Base-by-base conservation (phyloP, 305 asterid genomes). In the Fraxinus sp. region DNA sequence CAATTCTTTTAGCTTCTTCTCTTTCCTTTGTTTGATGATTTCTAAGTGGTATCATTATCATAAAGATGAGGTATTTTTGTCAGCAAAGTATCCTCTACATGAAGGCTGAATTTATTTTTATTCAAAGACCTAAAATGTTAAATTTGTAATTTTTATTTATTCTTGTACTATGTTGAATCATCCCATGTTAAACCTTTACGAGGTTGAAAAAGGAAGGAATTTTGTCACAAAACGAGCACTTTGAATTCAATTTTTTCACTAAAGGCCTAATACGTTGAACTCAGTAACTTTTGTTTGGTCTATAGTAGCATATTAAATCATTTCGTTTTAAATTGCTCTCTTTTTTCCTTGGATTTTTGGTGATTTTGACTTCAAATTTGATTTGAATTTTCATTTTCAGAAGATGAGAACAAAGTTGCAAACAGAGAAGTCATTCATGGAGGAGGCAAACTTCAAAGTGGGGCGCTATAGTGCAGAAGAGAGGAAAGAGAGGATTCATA, bases 401-500 rank as follows among this genome's bases (percentile, higher is more conserved):
- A 92, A 89, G 82, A 85, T 83, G 89, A 88, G 89, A 82, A 68
- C 77, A 18, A 80, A 59, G 78, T 44, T 83, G 87, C 88, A 86
- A 39, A 59, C 83, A 11, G 95, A 94, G 71, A 91, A 90, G 39
- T 79, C 91, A 71, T 87, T 85, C 71, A 81, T 88, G 86, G 97
- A 92, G 84, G 98, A 95, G 80, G 85, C 94, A 68, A 92, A 90
- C 73, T 84, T 88, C 74, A 94, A 93, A 85, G 95, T 90, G 9
- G 94, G 94, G 14, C 85, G 89, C 0, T 95, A 95, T 33, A 92
- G 86, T 64, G 93, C 95, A 5, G 95, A 90, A 82, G 99, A 95
- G 85, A 91, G 95, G 82, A 94, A 89, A 81, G 98, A 93, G 79
- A 94, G 90, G 79, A 94, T 95, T 39, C 90, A 89, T 18, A 88